Base-by-base conservation (phyloP, 2,329 filamentous ascomycete genomes). In the Fusarium devonianum region DNA sequence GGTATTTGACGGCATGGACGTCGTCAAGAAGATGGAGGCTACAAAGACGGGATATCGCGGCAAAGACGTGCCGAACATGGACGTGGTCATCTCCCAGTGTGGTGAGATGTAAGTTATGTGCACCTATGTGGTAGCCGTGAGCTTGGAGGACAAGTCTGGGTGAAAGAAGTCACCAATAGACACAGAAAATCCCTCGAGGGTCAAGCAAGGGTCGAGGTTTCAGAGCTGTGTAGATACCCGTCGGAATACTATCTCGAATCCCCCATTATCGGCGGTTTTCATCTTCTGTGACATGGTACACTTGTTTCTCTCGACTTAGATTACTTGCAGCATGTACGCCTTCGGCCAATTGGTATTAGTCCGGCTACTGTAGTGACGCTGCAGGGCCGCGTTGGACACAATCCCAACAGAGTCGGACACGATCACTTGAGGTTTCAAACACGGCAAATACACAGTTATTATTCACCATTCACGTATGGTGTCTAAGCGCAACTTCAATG, bases 11-110 rank as follows among this genome's bases (percentile, higher is more conserved):
- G 94, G 94, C 0, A 84, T 97, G 81, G 78, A 82, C 47, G 80
- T 93, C n/a, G 86, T 97, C 19, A 87, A 90, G 77, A 82, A 91
- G 60, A 89, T 99, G 84, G 94, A 92, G 0, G 70, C 94, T 49
- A 91, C 96, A 38, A 90, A 89, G 76, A 96, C 92, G 1, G 90
- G 85, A 96, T 82, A 84, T 58, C 76, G 80, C 23, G 84, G 83
- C 39, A 84, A 89, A 69, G 93, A 97, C 67, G 84, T 89, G 68
- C 94, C 93, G 4, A 89, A 89, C 62, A 77, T 93, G 69, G 92
- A 97, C 68, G 87, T 97, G 3, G 82, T 86, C 11, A 87, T 99
- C 66, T 79, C 85, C 8, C 87, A 95, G 76, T 97, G 93, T 67
- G 94, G 94, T 21, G 92, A 97, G 80, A 96, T 97, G 92, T 97